Evolutionary conservation across 1,139 yeast species (phyloP), one percentile per base, ranked within the genome.

Genomic region (Kurtzmaniella natalensis): DNA sequence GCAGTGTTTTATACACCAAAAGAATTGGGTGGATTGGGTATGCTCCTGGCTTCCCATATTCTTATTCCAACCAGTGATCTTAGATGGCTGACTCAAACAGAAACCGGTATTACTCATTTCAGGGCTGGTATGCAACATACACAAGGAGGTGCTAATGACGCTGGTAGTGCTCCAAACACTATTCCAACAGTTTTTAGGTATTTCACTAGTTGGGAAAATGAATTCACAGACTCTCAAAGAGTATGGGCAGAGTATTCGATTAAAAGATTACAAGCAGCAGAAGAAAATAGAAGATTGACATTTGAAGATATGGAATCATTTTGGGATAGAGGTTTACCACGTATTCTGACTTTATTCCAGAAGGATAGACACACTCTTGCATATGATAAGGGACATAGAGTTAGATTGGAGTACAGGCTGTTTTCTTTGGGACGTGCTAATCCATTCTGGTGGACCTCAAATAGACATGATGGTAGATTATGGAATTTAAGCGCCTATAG

Each of bases 191-290:
- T 94, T 18, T 92, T 88, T 69, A 69, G 97, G 43, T 94, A 94
- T 53, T 77, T 94, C 25, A 81, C 96, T 0, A 79, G 95, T 0
- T 94, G 99, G 99, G 98, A 92, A 51, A 84, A 94, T 45, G 99
- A 94, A 52, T 88, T 92, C 51, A 55, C 79, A 33, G 98, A 94
- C 50, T 89, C 97, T 2, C 95, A 87, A 58, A 70, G 96, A 41
- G 98, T 92, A 1, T 94, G 99, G 99, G 89, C 95, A 0, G 98
- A 92, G 45, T 94, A 89, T 61, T 94, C 96, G 0, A 76, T 84
- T 43, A 88, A 87, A 52, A 72, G 97, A 33, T 83, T 78, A 45
- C 96, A 87, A 50, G 97, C 98, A 0, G 64, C 77, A 27, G 87
- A 83, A 47, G 89, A 86, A 48, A 86, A 87, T 48, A 77, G 96